Conservation (phyloP, 108 stramenopile genomes). For the Aurantiochytrium sp. region DNA sequence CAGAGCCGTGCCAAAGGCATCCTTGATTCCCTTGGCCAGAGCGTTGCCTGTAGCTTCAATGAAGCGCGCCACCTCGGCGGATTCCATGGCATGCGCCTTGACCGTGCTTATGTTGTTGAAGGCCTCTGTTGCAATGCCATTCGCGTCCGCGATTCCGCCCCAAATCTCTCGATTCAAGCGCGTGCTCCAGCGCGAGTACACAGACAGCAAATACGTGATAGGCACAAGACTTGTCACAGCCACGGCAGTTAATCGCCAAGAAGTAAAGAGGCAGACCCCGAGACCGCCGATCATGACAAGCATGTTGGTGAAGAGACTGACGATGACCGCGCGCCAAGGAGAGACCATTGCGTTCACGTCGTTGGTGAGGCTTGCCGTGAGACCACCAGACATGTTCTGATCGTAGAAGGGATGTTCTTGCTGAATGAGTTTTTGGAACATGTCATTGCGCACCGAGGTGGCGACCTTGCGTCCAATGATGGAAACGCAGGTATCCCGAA, state of each 20-base stretch:
- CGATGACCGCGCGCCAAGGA: background rate
- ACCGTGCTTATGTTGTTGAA: slow-evolving; percentile 10
- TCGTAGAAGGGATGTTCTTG: slow-evolving; percentile 9
- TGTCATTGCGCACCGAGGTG: background rate
- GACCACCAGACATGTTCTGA: background rate
- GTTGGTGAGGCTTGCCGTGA: background rate
- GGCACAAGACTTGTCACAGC: background rate
- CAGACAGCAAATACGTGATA: background rate
- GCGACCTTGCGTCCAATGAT: slow-evolving; percentile 4
- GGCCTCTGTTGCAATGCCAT: slow-evolving; percentile 8
- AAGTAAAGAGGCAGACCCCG: background rate
- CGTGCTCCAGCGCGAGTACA: background rate
- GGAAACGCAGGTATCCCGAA: background rate
- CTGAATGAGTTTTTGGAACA: background rate
- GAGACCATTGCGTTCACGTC: slow-evolving; percentile 1
- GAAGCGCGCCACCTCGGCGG: background rate
- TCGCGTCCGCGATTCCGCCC: background rate
- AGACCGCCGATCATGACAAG: slow-evolving; percentile 15
- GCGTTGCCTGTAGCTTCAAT: background rate
- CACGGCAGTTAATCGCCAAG: background rate
- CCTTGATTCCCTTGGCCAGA: background rate
- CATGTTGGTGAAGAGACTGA: background rate
- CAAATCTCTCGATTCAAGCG: background rate
- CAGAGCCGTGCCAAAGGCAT: background rate
- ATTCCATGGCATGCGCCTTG: background rate